These are phyloP conservation scores for Cytospora piceicola DNA, from an alignment of 2,329 filamentous ascomycete genomes.

Conservation along the genomic window DNA sequence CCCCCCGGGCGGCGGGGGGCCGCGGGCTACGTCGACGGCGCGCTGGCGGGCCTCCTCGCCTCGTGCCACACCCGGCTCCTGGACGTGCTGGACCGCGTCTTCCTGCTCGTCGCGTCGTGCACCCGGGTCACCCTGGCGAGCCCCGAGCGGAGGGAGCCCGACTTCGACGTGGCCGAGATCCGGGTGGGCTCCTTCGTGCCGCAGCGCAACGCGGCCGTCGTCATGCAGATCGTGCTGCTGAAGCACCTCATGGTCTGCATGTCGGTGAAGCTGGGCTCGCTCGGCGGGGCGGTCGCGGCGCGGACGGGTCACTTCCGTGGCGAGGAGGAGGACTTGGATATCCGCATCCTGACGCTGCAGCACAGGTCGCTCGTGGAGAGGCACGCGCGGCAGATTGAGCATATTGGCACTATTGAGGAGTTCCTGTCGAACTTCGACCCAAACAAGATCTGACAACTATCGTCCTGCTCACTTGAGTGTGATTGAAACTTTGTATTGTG, in stretches of 20 bases:
- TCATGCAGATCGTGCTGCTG: constrained; percentile 41
- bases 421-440: constrained; percentile 14
- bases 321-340: background rate
- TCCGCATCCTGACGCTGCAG: constrained; percentile 10
- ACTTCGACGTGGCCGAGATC: constrained; percentile 45
- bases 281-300: constrained; percentile 7
- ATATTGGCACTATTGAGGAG: constrained; percentile 16
- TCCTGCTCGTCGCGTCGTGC: constrained; percentile 41
- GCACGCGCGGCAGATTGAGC: background rate
- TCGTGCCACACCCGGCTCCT: constrained; percentile 45
- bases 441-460: constrained; percentile 1
- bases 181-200: constrained; percentile 46
- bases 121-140: constrained; percentile 37
- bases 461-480: background rate
- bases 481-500: too few relatives aligned
- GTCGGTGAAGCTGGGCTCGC: constrained; percentile 11
- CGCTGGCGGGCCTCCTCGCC: constrained; percentile 43
- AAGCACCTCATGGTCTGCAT: constrained; percentile 39
- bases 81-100: constrained; percentile 43
- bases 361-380: constrained; percentile 13
- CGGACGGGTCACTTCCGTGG: too few relatives aligned
- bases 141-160: constrained; percentile 37
- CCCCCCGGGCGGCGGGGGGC: too few relatives aligned
- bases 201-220: constrained; percentile 39
- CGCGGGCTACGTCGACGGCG: too few relatives aligned